Evolutionary conservation across 768 basidiomycete species (phyloP).

Genomic region (Tricholomella constricta): DNA sequence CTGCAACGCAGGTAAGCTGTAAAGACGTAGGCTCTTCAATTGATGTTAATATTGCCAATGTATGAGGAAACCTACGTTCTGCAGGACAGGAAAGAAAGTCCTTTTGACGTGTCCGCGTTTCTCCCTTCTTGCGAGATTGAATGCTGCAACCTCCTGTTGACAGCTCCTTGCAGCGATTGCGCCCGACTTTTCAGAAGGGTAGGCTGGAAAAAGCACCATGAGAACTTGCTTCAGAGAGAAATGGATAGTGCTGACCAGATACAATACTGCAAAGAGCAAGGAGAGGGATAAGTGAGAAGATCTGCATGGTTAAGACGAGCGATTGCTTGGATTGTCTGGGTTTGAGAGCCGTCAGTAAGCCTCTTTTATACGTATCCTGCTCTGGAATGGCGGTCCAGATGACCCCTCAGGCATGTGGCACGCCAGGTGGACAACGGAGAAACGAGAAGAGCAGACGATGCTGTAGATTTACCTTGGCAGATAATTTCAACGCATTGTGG

Average conservation of each 20-base stretch:
- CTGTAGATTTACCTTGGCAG: background rate
- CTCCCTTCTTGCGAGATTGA: slow-evolving; percentile 20
- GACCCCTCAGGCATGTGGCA: slow-evolving; percentile 2
- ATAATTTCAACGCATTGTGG: background rate
- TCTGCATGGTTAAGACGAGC: slow-evolving; percentile 8
- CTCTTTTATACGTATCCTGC: slow-evolving; percentile 5
- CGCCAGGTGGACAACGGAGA: background rate
- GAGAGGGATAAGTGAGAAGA: slow-evolving; percentile 14
- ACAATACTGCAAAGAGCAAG: slow-evolving; percentile 8
- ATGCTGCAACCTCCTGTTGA: slow-evolving; percentile 14
- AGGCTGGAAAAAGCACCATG: background rate
- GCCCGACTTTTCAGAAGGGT: slow-evolving; percentile 10
- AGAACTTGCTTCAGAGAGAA: too few species aligned
- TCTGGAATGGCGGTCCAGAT: slow-evolving; percentile 4
- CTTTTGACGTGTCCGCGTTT: too few species aligned
- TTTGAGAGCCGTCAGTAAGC: too few species aligned
- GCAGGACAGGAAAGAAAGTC: slow-evolving; percentile 9
- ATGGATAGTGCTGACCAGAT: too few species aligned
- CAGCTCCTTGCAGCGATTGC: too few species aligned
- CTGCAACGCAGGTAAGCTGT: slow-evolving; percentile 21
- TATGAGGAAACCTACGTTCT: slow-evolving; percentile 17
- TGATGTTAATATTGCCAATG: background rate
- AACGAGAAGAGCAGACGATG: background rate
- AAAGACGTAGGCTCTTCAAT: background rate
- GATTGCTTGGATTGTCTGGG: too few species aligned